These are phyloP conservation scores for Zygotorulaspora chibaensis DNA, from an alignment of 805 yeast genomes.

Conservation along the genomic window DNA sequence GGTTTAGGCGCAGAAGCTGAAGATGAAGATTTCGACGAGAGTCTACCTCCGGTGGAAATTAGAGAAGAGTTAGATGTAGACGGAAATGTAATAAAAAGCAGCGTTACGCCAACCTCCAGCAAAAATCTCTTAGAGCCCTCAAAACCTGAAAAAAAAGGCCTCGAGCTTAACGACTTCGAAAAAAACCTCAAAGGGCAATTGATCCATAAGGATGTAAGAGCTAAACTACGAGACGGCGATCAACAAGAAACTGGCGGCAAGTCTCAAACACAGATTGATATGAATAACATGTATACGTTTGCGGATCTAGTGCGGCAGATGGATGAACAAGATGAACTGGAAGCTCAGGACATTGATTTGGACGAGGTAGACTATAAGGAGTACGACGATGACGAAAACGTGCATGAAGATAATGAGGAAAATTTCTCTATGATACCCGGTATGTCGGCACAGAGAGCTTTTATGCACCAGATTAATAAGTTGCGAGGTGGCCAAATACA, in stretches of 20 bases:
- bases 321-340: conserved; percentile 30
- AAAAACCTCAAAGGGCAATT: conserved; percentile 16
- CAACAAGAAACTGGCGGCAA: conserved; percentile 1
- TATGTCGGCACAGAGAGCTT: conserved; percentile 22
- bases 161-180: conserved; percentile 35
- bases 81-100: conserved; percentile 57
- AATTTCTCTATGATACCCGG: conserved; percentile 24
- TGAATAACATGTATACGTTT: conserved; percentile 31
- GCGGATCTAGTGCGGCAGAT: conserved; percentile 32
- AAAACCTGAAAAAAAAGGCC: conserved; percentile 8
- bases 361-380: conserved; percentile 24
- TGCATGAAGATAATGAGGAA: conserved; percentile 17
- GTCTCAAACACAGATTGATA: conserved; percentile 16
- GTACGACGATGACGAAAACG: conserved; percentile 21
- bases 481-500: conserved; percentile 11
- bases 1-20: conserved; percentile 10
- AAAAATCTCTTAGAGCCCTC: conserved; percentile 8
- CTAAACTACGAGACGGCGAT: conserved; percentile 3
- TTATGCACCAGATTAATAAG: conserved; percentile 27
- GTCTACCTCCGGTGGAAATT: conserved; percentile 72
- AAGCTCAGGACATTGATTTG: conserved; percentile 22
- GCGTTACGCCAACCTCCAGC: conserved; percentile 39
- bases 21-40: conserved; percentile 38
- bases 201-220: conserved; percentile 1
- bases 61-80: conserved; percentile 80